These are phyloP conservation scores for Ophiostoma tasmaniense DNA, from an alignment of 2,329 filamentous ascomycete genomes.

Conservation along the genomic window DNA sequence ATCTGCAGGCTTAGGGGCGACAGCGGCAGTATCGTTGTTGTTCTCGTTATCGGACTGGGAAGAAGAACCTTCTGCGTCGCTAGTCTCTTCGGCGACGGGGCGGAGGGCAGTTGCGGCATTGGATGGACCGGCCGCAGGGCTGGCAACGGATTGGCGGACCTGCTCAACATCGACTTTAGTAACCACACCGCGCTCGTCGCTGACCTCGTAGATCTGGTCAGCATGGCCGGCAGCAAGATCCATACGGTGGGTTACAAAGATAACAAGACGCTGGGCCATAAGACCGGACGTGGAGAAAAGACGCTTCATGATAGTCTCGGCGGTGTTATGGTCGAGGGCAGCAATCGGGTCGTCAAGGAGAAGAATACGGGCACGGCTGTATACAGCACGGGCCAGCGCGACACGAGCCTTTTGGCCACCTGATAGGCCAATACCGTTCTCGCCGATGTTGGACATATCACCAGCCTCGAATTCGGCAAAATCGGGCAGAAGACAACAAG, in stretches of 20 bases:
- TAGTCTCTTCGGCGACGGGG: slow-evolving; percentile 25
- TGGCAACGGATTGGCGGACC: slow-evolving; percentile 25
- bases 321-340: slow-evolving; percentile 54
- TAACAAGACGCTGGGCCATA: slow-evolving; percentile 55
- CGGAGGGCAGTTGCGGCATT: not conserved
- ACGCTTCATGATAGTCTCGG: slow-evolving; percentile 52
- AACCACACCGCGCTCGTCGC: slow-evolving; percentile 45
- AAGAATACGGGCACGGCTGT: slow-evolving; percentile 48
- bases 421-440: slow-evolving; percentile 54
- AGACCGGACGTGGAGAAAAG: slow-evolving; percentile 35
- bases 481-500: slow-evolving; percentile 50
- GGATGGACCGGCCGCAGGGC: slow-evolving; percentile 19
- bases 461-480: slow-evolving; percentile 47
- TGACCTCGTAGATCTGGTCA: slow-evolving; percentile 63
- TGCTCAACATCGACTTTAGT: slow-evolving; percentile 11
- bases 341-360: slow-evolving; percentile 57
- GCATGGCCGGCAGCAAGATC: slow-evolving; percentile 68
- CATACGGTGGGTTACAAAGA: slow-evolving; percentile 76
- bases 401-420: slow-evolving; percentile 57
- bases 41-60: slow-evolving; percentile 24
- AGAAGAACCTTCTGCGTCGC: slow-evolving; percentile 21
- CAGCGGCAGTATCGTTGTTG: slow-evolving; percentile 3
- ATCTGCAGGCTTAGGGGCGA: slow-evolving; percentile 35
- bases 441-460: slow-evolving; percentile 51
- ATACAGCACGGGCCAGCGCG: slow-evolving; percentile 53